Percentiles rank a stretch among this genome's conserved stretches.
Evolutionary conservation across 352 stramenopile species (phyloP).

Genomic region (Globisporangium takayamanum): DNA sequence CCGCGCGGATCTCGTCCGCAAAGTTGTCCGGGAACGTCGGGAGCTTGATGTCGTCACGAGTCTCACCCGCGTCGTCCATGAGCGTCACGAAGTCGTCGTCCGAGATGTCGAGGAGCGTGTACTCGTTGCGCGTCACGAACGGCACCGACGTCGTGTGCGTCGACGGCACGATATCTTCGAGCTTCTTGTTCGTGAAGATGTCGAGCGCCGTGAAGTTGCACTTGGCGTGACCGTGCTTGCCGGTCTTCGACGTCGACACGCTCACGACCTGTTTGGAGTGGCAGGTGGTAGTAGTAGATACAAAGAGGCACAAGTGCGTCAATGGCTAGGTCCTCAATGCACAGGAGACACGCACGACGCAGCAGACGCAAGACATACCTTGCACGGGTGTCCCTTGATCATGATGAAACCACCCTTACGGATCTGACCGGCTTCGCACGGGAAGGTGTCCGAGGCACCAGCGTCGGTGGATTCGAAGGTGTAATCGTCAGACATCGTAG

Average conservation of each 20-base stretch:
- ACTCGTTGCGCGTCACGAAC: conserved; percentile 95
- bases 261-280: conserved; percentile 54
- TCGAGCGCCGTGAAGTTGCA: conserved; percentile 99
- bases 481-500: conserved; percentile 59
- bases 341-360: not conserved
- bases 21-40: conserved; percentile 94
- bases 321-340: not conserved
- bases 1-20: conserved; percentile 94
- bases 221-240: conserved; percentile 99
- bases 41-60: conserved; percentile 98
- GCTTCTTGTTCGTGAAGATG: conserved; percentile 99
- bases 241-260: conserved; percentile 99
- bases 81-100: conserved; percentile 98
- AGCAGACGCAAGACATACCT: conserved; percentile 51
- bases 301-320: not conserved
- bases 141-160: conserved; percentile 98
- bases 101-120: conserved; percentile 98
- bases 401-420: conserved; percentile 99
- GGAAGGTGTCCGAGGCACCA: conserved; percentile 97
- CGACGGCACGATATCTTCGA: conserved; percentile 98
- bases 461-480: conserved; percentile 93
- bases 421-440: conserved; percentile 98
- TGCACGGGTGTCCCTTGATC: conserved; percentile 99
- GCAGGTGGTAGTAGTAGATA: not conserved
- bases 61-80: conserved; percentile 96